These are phyloP conservation scores for Diutina ranongensis DNA, from an alignment of 1,139 yeast genomes.

Conservation along the genomic window DNA sequence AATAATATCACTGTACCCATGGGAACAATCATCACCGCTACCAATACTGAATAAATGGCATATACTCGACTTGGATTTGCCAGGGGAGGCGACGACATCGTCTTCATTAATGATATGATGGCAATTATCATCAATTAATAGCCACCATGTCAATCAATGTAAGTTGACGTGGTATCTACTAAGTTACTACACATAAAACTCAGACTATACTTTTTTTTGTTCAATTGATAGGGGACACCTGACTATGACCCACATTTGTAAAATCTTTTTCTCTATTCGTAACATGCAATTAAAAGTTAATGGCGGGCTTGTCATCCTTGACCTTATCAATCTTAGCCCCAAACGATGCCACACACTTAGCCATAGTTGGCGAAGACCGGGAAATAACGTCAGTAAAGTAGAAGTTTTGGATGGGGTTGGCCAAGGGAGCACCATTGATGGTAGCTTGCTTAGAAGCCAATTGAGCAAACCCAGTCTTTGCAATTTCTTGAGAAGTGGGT, in stretches of 20 bases:
- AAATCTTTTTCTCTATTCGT: constrained; percentile 2
- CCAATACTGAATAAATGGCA: no score
- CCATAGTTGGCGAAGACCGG: constrained; percentile 85
- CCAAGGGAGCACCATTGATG: constrained; percentile 35
- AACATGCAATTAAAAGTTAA: constrained; percentile 5
- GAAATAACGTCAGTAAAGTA: constrained; percentile 85
- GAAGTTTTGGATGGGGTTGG: constrained; percentile 69
- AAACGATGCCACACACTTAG: constrained; percentile 61
- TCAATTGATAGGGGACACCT: no score
- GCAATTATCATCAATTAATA: no score
- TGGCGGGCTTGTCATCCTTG: constrained; percentile 19
- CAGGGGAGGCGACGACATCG: no score
- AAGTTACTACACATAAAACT: no score
- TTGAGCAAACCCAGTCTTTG: constrained; percentile 45
- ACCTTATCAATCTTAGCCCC: constrained; percentile 56
- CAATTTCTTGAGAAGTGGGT: constrained; percentile 48
- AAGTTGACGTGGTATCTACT: no score
- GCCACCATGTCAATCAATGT: no score
- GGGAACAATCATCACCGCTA: no score
- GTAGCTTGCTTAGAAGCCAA: constrained; percentile 22
- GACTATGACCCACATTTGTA: neutral
- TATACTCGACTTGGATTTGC: no score
- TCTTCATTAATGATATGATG: no score
- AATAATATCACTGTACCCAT: no score
- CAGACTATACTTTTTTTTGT: no score